Percentiles rank a stretch among this genome's conserved stretches.
These are phyloP conservation scores for Urochloa ruziziensis DNA, from an alignment of 176 grass and related monocot species.

Conservation along the genomic window DNA sequence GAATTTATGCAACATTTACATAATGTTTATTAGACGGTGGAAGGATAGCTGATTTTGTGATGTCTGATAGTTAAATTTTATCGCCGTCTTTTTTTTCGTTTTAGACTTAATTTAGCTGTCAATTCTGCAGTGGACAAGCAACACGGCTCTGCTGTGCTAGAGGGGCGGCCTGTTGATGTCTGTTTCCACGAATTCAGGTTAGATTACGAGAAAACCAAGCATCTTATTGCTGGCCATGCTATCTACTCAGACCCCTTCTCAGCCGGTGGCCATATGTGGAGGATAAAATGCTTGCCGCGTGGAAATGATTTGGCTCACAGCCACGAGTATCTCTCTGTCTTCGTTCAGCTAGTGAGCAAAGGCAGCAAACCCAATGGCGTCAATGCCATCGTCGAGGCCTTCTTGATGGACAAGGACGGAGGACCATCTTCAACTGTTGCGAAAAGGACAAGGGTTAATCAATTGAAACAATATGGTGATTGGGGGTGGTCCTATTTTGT, in stretches of 20 bases:
- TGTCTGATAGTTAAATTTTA: background rate
- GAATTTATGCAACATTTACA: background rate
- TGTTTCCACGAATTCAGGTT: background rate
- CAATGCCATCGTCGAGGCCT: background rate
- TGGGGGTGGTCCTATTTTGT: background rate
- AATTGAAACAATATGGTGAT: background rate
- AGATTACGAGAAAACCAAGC: conserved; percentile 12
- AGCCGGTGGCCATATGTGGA: conserved; percentile 28
- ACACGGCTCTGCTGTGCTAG: background rate
- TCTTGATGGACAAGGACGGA: background rate
- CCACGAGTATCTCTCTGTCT: background rate
- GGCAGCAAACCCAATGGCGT: background rate
- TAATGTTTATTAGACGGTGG: background rate
- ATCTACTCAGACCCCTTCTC: conserved; percentile 25
- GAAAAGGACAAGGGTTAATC: background rate
- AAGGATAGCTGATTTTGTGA: background rate
- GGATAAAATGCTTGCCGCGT: background rate
- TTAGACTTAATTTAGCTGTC: background rate
- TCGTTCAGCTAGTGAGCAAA: background rate
- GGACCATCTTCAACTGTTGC: background rate
- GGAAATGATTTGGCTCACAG: background rate
- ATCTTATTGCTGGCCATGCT: background rate
- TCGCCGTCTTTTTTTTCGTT: background rate
- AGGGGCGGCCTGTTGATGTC: background rate
- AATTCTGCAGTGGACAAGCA: background rate